Conservation (phyloP, 1,139 yeast species). For the Nakaseomyces delphensis region DNA sequence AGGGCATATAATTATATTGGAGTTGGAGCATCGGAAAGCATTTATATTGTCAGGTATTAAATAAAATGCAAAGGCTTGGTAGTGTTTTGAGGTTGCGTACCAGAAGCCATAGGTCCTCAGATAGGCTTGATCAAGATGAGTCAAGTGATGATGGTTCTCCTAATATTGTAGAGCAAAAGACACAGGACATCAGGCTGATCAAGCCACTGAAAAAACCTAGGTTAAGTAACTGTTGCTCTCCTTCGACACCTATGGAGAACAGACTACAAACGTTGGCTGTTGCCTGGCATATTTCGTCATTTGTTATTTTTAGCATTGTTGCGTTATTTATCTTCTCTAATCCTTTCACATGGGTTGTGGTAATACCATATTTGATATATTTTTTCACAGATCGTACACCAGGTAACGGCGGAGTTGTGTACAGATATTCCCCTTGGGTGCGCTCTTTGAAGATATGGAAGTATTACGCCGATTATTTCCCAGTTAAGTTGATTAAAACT, state of each 20-base stretch:
- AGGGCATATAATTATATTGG: too few species aligned
- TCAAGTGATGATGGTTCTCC: conserved; percentile 5
- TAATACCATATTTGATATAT: conserved; percentile 52
- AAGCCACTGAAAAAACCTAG: conserved; percentile 3
- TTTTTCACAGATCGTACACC: conserved; percentile 54
- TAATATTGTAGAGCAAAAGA: conserved; percentile 5
- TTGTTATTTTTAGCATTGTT: conserved; percentile 49
- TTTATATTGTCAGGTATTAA: too few species aligned
- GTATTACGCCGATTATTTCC: conserved; percentile 71
- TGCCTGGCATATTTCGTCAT: conserved; percentile 67
- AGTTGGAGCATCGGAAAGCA: too few species aligned
- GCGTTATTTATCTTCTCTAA: conserved; percentile 55
- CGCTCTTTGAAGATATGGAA: conserved; percentile 59
- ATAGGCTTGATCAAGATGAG: conserved; percentile 5
- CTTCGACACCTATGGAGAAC: conserved; percentile 43
- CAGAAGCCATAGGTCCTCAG: neutral
- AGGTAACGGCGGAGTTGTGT: conserved; percentile 59
- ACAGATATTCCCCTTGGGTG: conserved; percentile 50
- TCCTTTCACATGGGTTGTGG: conserved; percentile 60
- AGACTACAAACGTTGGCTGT: conserved; percentile 66
- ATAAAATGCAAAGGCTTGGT: neutral
- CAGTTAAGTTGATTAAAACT: conserved; percentile 65
- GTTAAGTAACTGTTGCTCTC: conserved; percentile 4
- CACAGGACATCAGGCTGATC: neutral
- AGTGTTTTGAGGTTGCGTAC: neutral